These are phyloP conservation scores for Panaeolus cyanescens DNA, from an alignment of 768 basidiomycete genomes.

Conservation along the genomic window DNA sequence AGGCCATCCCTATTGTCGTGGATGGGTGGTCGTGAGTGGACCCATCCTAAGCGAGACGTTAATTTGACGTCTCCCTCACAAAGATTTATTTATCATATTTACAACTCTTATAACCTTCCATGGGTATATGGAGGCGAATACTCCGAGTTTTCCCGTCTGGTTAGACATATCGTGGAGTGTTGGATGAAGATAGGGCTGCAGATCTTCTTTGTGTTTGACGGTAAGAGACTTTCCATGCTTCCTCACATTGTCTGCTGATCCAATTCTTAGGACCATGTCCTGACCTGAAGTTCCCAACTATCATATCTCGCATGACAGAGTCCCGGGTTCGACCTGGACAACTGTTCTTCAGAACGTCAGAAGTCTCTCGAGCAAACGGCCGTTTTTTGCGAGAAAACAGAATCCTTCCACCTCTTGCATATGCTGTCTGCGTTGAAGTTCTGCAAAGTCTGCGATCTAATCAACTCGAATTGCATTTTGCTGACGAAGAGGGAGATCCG, in stretches of 20 bases:
- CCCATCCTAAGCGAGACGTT: conserved; percentile 8
- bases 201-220: conserved; percentile 82
- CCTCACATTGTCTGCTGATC: conserved; percentile 13
- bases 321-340: conserved; percentile 61
- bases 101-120: conserved; percentile 59
- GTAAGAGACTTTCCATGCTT: conserved; percentile 39
- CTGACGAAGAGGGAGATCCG: conserved; percentile 83
- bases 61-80: conserved; percentile 7
- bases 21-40: conserved; percentile 86
- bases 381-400: conserved; percentile 74
- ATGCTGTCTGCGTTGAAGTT: conserved; percentile 58
- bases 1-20: conserved; percentile 58
- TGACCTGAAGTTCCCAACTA: conserved; percentile 70
- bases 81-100: conserved; percentile 78
- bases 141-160: conserved; percentile 48
- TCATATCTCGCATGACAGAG: conserved; percentile 58
- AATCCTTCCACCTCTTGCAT: conserved; percentile 71
- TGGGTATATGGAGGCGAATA: conserved; percentile 93
- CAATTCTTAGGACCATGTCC: conserved; percentile 61
- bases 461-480: conserved; percentile 61
- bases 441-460: conserved; percentile 41
- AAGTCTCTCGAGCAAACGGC: conserved; percentile 57
- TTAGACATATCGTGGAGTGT: conserved; percentile 54
- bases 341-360: conserved; percentile 82
- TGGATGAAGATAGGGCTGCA: conserved; percentile 71